Conservation (phyloP, 345 rosid genomes). For the Murraya paniculata region DNA sequence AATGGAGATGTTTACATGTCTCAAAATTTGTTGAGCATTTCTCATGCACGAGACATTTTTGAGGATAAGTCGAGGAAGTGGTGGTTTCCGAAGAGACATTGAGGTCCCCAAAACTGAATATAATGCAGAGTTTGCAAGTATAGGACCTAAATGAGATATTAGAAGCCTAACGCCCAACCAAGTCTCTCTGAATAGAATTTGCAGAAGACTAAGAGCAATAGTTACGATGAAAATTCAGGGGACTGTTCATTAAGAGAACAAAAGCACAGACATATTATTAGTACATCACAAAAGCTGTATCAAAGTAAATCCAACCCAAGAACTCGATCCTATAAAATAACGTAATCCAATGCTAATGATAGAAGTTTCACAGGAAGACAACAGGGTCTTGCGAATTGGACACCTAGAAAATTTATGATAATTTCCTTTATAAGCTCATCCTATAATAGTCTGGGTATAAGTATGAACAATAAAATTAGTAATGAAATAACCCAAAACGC, state of each 20-base stretch:
- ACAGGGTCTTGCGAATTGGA: not conserved
- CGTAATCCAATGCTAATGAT: not conserved
- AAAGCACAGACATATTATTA: not conserved
- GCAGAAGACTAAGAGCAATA: not conserved
- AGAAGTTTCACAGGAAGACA: not conserved
- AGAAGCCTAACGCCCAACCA: not conserved
- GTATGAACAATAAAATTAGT: not conserved
- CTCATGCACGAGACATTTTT: slow-evolving; percentile 94
- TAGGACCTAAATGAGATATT: not conserved
- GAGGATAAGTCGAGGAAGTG: slow-evolving; percentile 68
- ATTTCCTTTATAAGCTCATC: not conserved
- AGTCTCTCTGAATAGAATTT: not conserved
- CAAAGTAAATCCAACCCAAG: not conserved
- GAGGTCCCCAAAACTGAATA: slow-evolving; percentile 3
- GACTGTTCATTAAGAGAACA: not conserved
- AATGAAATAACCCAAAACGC: too few relatives aligned
- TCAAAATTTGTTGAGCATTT: slow-evolving; percentile 78
- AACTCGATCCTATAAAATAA: not conserved
- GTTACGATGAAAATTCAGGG: not conserved
- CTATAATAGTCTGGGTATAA: not conserved
- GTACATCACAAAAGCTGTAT: not conserved
- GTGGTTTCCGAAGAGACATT: slow-evolving; percentile 62
- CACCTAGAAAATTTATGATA: not conserved
- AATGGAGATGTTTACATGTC: slow-evolving; percentile 67
- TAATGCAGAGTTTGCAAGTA: not conserved